Percentiles rank a stretch among this genome's conserved stretches.
phyloP scores from a whole-genome alignment of 2,329 filamentous ascomycete species.

The Nigrograna mackinnonii region DNA sequence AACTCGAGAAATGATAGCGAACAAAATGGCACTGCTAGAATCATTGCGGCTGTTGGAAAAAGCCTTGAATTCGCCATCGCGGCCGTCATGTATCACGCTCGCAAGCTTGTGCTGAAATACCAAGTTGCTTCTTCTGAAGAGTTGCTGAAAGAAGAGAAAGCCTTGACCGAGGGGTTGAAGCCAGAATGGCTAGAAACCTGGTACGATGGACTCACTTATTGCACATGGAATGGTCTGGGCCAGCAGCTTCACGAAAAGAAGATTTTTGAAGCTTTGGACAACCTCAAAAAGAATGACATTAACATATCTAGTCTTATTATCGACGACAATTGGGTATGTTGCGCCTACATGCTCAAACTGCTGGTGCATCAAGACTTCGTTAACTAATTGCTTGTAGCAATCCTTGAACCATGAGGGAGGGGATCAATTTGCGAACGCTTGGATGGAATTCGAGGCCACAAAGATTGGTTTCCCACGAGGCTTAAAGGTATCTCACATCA shows the following conservation, averaged over 20 bases:
- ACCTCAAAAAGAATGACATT: constrained; percentile 71
- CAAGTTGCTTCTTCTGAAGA: constrained; percentile 50
- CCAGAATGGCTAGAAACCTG: constrained; percentile 79
- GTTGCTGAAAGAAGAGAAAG: constrained; percentile 51
- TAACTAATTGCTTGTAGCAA: too few relatives aligned
- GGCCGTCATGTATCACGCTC: constrained; percentile 85
- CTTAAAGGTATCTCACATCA: constrained; percentile 71
- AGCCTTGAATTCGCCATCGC: constrained; percentile 76
- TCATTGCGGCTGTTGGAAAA: constrained; percentile 73
- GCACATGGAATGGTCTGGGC: constrained; percentile 94
- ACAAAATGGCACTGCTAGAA: constrained; percentile 57
- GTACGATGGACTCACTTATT: constrained; percentile 93
- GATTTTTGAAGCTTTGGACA: constrained; percentile 74
- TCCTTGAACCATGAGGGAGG: constrained; percentile 53
- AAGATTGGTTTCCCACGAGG: constrained; percentile 77
- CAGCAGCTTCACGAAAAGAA: constrained; percentile 81
- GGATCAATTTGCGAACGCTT: constrained; percentile 49
- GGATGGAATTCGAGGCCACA: constrained; percentile 87
- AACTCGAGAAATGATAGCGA: constrained; percentile 73
- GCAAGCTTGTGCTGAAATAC: constrained; percentile 60
- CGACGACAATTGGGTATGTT: constrained; percentile 98
- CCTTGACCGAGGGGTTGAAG: constrained; percentile 54
- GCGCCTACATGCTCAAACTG: too few relatives aligned
- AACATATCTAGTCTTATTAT: constrained; percentile 86
- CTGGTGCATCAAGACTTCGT: too few relatives aligned